Percentiles rank a stretch among this genome's conserved stretches.
These are phyloP conservation scores for Cercospora berteroae DNA, from an alignment of 2,329 filamentous ascomycete species.

Conservation along the genomic window DNA sequence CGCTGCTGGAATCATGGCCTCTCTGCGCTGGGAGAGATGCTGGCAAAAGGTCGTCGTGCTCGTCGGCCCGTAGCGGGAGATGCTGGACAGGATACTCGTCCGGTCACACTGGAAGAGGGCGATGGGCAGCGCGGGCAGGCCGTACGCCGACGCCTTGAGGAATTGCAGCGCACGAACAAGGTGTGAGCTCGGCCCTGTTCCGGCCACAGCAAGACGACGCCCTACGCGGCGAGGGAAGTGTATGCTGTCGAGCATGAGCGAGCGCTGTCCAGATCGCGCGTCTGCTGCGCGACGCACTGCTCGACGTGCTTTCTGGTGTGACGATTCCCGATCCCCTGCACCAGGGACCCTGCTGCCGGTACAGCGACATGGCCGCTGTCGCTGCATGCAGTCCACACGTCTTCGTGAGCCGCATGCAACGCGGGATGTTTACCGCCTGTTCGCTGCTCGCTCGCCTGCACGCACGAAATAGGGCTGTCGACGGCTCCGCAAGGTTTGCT, in stretches of 20 bases:
- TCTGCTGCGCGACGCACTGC: neutral
- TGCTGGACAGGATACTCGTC: neutral
- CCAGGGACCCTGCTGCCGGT: slow-evolving; percentile 8
- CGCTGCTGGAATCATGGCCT: neutral
- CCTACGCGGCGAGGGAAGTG: neutral
- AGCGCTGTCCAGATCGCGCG: neutral
- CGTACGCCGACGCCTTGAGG: neutral
- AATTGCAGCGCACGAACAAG: neutral
- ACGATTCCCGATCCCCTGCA: neutral
- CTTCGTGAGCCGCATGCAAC: neutral
- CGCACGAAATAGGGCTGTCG: neutral
- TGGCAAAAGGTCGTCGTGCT: neutral
- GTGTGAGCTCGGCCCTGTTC: slow-evolving; percentile 9
- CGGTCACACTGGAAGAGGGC: slow-evolving; percentile 4
- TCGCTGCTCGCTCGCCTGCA: neutral
- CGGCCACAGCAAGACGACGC: slow-evolving; percentile 10
- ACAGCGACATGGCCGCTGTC: slow-evolving; percentile 6
- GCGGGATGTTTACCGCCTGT: neutral
- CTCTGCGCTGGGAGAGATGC: neutral
- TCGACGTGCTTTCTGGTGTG: neutral
- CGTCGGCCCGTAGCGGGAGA: slow-evolving; percentile 11
- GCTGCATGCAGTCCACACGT: neutral
- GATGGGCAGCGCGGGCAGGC: neutral
- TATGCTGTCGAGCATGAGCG: neutral
- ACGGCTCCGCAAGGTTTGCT: neutral